Conservation (phyloP, 352 stramenopile genomes). For the Phytophthora sp. region DNA sequence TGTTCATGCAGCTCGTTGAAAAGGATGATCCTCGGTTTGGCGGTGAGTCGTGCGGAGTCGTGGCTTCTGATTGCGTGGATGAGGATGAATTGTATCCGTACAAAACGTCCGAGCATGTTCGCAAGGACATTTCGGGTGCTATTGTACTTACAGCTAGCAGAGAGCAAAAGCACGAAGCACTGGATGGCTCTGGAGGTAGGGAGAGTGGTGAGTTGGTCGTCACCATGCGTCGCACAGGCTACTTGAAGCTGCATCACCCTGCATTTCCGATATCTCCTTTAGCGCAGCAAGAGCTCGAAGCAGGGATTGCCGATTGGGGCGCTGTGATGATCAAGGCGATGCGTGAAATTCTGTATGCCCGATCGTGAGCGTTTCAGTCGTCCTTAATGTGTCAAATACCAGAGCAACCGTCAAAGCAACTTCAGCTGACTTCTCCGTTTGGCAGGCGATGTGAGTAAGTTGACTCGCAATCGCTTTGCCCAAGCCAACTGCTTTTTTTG, state of each 20-base stretch:
- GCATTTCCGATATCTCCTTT: slow-evolving; percentile 17
- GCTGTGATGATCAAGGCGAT: slow-evolving; percentile 38
- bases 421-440: neutral
- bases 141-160: slow-evolving; percentile 31
- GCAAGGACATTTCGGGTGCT: slow-evolving; percentile 41
- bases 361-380: too few species aligned
- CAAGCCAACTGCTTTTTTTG: neutral
- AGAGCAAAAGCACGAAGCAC: neutral
- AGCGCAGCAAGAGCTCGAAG: slow-evolving; percentile 25
- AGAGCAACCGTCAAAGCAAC: too few species aligned
- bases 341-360: slow-evolving; percentile 30
- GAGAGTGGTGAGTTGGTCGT: slow-evolving; percentile 14
- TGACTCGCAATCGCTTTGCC: neutral
- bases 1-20: slow-evolving; percentile 32
- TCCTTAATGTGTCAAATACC: too few species aligned
- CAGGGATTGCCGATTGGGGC: slow-evolving; percentile 30
- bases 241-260: slow-evolving; percentile 26
- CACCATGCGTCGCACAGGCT: slow-evolving; percentile 21
- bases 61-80: slow-evolving; percentile 41
- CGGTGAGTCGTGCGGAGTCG: slow-evolving; percentile 31
- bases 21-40: slow-evolving; percentile 6
- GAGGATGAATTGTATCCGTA: slow-evolving; percentile 40
- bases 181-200: slow-evolving; percentile 3
- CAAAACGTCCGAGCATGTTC: slow-evolving; percentile 14
- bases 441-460: neutral